Evolutionary conservation across 2,329 filamentous ascomycete species (phyloP).

Genomic region (Monosporascus sp.): DNA sequence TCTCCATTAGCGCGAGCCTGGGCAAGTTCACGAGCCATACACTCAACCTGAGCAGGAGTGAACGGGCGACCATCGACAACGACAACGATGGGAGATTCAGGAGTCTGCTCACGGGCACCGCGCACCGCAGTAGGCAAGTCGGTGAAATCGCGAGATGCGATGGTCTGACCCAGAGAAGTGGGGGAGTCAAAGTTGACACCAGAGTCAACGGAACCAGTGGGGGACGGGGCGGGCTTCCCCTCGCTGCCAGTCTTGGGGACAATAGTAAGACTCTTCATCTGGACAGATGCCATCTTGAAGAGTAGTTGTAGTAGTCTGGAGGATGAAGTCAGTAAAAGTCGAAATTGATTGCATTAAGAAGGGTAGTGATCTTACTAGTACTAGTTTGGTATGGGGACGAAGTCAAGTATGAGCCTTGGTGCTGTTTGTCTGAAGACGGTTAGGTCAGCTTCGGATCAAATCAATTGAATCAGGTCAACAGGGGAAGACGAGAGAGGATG

Average conservation of each 20-base stretch:
- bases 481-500: not conserved
- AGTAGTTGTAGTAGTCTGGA: not conserved
- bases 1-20: constrained; percentile 27
- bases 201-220: not conserved
- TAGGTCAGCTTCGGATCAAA: not conserved
- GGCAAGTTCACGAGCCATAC: constrained; percentile 26
- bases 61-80: constrained; percentile 7
- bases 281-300: not conserved
- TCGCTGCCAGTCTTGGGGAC: not conserved
- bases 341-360: not conserved
- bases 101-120: not conserved
- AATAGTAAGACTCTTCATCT: not conserved
- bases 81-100: not conserved
- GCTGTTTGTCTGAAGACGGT: not conserved
- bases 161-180: not conserved
- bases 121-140: not conserved
- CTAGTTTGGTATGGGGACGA: not conserved
- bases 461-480: not conserved
- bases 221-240: not conserved
- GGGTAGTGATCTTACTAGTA: not conserved
- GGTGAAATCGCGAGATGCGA: not conserved
- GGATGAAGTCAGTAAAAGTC: not conserved
- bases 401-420: not conserved
- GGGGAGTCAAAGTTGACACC: not conserved
- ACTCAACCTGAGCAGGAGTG: constrained; percentile 12